Evolutionary conservation across 768 basidiomycete species (phyloP).

Genomic region (Kwoniella europaea): DNA sequence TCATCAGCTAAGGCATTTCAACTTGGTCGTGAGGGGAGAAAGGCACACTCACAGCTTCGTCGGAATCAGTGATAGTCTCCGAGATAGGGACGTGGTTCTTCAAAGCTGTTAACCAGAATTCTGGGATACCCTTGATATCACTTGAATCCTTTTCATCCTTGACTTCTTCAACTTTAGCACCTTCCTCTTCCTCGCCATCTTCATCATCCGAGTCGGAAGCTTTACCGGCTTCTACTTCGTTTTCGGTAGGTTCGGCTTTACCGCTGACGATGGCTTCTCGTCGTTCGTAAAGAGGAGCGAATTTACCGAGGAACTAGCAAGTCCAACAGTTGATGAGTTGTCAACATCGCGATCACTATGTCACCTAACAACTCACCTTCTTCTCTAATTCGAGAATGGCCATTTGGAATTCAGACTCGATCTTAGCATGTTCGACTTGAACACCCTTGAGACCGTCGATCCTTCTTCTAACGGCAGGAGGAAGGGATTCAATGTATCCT

Average conservation of each 20-base stretch:
- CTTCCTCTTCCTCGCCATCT: constrained; percentile 64
- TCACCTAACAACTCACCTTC: constrained; percentile 67
- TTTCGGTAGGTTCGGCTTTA: constrained; percentile 69
- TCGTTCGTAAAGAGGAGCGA: constrained; percentile 80
- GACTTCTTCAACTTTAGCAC: constrained; percentile 54
- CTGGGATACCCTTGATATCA: constrained; percentile 70
- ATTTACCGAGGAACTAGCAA: constrained; percentile 60
- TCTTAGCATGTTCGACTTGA: constrained; percentile 85
- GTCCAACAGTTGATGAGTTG: too few relatives aligned
- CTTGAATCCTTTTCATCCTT: constrained; percentile 50
- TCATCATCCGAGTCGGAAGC: constrained; percentile 76
- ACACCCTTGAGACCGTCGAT: constrained; percentile 93
- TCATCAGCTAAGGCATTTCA: constrained; percentile 1
- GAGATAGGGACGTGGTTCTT: constrained; percentile 85
- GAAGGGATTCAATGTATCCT: constrained; percentile 90
- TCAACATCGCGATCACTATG: too few relatives aligned
- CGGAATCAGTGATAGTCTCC: constrained; percentile 91
- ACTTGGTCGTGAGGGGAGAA: neutral
- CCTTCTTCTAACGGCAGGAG: constrained; percentile 77
- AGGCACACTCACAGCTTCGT: constrained; percentile 63
- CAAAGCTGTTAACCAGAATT: constrained; percentile 97
- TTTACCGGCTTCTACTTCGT: constrained; percentile 83
- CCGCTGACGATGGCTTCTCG: constrained; percentile 83
- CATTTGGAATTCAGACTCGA: constrained; percentile 91
- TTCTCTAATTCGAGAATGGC: constrained; percentile 95